Evolutionary conservation across 441 rosid genomes (phyloP).

Genomic region (Jatropha multifida): DNA sequence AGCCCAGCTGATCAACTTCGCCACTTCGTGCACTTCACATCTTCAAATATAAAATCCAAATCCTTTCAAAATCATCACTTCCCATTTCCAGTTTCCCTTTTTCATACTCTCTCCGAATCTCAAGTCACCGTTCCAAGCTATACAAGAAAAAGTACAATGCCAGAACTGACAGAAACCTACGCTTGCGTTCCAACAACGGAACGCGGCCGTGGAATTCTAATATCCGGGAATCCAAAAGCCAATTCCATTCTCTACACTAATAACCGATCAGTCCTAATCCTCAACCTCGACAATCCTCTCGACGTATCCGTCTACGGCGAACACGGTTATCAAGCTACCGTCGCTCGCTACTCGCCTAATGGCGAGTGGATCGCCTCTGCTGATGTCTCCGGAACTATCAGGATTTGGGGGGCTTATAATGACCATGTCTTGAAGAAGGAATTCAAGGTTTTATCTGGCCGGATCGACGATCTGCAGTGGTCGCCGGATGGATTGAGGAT

Average conservation of each 20-base stretch:
- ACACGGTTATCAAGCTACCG: slow-evolving; percentile 87
- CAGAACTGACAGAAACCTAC: slow-evolving; percentile 72
- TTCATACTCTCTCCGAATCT: background rate
- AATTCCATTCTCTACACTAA: slow-evolving; percentile 73
- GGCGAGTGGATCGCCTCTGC: slow-evolving; percentile 99
- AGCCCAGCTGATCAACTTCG: background rate
- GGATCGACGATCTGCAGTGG: slow-evolving; percentile 99
- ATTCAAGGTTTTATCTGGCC: slow-evolving; percentile 80
- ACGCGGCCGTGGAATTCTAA: slow-evolving; percentile 87
- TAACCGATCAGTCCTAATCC: slow-evolving; percentile 82
- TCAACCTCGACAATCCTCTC: slow-evolving; percentile 74
- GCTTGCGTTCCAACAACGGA: slow-evolving; percentile 89
- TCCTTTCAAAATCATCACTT: background rate
- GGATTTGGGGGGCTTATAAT: slow-evolving; percentile 86
- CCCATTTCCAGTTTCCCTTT: background rate
- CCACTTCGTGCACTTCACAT: background rate
- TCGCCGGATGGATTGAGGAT: slow-evolving; percentile 89
- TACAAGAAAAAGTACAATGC: slow-evolving; percentile 22
- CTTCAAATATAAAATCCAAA: background rate
- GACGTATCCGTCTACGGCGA: slow-evolving; percentile 81
- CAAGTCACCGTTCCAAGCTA: background rate
- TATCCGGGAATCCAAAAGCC: slow-evolving; percentile 76
- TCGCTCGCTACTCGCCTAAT: slow-evolving; percentile 89
- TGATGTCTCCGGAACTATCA: slow-evolving; percentile 73
- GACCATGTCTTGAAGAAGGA: slow-evolving; percentile 88